Evolutionary conservation across 192 early-diverging fungal species (phyloP), one percentile per base, ranked within the genome.

Genomic region (Rhizophagus prolifer): DNA sequence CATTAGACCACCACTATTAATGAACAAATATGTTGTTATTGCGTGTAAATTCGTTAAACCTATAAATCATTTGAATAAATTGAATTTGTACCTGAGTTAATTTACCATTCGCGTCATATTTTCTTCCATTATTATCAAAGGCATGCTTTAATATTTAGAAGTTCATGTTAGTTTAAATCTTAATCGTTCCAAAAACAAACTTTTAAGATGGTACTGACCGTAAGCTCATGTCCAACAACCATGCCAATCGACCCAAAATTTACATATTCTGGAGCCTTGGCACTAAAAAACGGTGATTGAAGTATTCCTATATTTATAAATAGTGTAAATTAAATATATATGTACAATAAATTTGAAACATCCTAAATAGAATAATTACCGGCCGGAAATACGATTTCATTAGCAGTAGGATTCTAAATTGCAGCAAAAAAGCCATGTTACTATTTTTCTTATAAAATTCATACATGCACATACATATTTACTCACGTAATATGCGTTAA

Each of bases 211-310:
- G 14, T 3, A 64, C 71, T 78, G 81, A 87, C 86, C 31, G 85
- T 89, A n/a, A 93, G 80, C 76, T 94, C 93, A 78, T 94, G 93
- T 2, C 93, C 92, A 50, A 92, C 87, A 28, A 94, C 85, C 58
- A 87, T 81, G 21, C 93, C 93, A 34, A 91, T 84, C 8, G 82
- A 83, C 21, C 91, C 92, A 81, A 88, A 94, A 71, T 92, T 92
- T 69, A 94, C 38, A 58, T 85, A 85, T 66, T 81, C 81, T 14
- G 91, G 89, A 65, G 85, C 87, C 8, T 78, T 36, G 1, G 79
- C 38, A 70, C 85, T 84, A 72, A 89, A 94, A 54, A 93, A 85
- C 5, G 92, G 92, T 2, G 81, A 81, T 67, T 92, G 90, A 9
- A 94, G 70, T 58, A 94, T 85, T 31, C 74, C 74, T 75, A 64